Percentiles rank a stretch among this genome's conserved stretches.
Conservation (phyloP, 352 stramenopile species). For the Thalassiosira mediterranea region DNA sequence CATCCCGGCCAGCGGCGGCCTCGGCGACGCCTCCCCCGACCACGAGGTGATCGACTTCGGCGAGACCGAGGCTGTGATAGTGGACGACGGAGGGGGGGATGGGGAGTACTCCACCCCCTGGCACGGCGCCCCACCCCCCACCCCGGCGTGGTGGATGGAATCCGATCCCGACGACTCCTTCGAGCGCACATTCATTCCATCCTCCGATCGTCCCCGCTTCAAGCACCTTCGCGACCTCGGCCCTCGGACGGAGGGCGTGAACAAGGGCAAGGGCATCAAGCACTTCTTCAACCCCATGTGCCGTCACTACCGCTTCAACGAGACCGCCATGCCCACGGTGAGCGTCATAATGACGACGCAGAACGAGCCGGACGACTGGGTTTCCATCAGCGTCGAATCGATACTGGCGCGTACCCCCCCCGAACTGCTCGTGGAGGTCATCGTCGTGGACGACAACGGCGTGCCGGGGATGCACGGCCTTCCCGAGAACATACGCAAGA, state of each 20-base stretch:
- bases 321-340: constrained; percentile 41
- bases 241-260: constrained; percentile 23
- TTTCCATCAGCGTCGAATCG: constrained; percentile 47
- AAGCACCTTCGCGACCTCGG: constrained; percentile 37
- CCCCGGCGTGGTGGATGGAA: constrained; percentile 38
- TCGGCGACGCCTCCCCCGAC: no score
- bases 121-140: constrained; percentile 17
- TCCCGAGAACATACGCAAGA: constrained; percentile 31
- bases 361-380: constrained; percentile 50
- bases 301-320: constrained; percentile 56
- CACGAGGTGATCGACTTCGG: no score
- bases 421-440: constrained; percentile 45
- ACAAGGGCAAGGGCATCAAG: constrained; percentile 41
- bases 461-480: constrained; percentile 29
- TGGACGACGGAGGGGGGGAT: no score
- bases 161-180: constrained; percentile 53
- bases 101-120: no score
- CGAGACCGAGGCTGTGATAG: no score
- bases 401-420: constrained; percentile 57
- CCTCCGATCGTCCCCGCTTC: not conserved
- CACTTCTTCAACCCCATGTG: constrained; percentile 56
- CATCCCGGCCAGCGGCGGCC: no score
- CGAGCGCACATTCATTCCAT: constrained; percentile 43
- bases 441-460: constrained; percentile 62
- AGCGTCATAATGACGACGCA: constrained; percentile 56